phyloP scores from a whole-genome alignment of 495 filamentous ascomycete genomes.

The Alectoria sarmentosa region DNA sequence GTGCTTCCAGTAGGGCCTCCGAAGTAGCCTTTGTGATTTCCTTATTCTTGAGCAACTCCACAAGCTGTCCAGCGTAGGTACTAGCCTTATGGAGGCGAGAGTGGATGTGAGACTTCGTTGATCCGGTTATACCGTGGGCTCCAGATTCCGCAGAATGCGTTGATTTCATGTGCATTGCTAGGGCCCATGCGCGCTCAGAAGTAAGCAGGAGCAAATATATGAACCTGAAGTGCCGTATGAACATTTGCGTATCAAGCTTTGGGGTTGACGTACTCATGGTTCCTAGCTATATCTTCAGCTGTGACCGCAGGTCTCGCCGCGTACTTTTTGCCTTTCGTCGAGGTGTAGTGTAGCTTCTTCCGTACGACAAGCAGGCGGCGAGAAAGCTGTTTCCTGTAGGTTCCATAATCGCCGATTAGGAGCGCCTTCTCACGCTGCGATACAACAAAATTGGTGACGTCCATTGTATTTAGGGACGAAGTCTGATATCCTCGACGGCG shows the following conservation, averaged over 20 bases:
- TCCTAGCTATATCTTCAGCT: slow-evolving; percentile 65
- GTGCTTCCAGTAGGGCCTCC: slow-evolving; percentile 74
- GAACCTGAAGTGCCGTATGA: slow-evolving; percentile 47
- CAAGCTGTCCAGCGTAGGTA: slow-evolving; percentile 60
- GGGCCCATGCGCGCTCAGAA: slow-evolving; percentile 90
- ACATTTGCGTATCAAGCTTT: not conserved
- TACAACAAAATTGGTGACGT: slow-evolving; percentile 80
- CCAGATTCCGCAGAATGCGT: slow-evolving; percentile 65
- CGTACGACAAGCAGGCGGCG: slow-evolving; percentile 75
- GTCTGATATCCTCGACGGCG: not conserved
- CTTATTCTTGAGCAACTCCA: slow-evolving; percentile 54
- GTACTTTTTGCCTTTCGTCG: slow-evolving; percentile 79
- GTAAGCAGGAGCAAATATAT: slow-evolving; percentile 73
- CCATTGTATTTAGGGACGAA: slow-evolving; percentile 49
- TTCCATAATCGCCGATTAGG: slow-evolving; percentile 80
- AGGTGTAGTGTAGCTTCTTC: slow-evolving; percentile 75
- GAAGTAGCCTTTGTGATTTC: slow-evolving; percentile 54
- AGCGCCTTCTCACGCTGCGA: slow-evolving; percentile 71
- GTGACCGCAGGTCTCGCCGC: slow-evolving; percentile 62
- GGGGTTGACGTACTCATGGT: slow-evolving; percentile 54
- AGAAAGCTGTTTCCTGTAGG: slow-evolving; percentile 73
- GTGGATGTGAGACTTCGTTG: slow-evolving; percentile 76
- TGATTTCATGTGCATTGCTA: slow-evolving; percentile 91
- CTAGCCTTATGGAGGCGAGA: slow-evolving; percentile 77
- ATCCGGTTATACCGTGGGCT: slow-evolving; percentile 66